Base-by-base conservation (phyloP, 2,329 filamentous ascomycete species). In the Leptodontidium sp. region DNA sequence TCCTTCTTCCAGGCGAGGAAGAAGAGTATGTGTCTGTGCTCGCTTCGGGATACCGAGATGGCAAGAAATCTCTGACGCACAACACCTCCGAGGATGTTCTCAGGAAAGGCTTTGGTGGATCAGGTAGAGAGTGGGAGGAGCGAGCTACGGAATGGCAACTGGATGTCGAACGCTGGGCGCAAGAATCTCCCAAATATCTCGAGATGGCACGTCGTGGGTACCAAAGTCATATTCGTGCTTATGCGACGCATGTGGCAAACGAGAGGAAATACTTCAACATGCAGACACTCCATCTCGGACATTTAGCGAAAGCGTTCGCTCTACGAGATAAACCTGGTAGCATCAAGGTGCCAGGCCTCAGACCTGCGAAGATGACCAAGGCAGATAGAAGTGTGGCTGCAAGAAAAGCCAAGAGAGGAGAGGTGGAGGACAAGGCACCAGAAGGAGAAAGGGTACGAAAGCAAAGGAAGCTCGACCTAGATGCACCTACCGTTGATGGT, bases 241-340 rank as follows among this genome's bases (percentile, higher is more conserved):
- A 99, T 79, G 94, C 96, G 2, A 99, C 96, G 0, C 96, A 99
- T 80, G 88, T 95, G 35, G 90, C 92, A 38, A 90, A 91, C 53
- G 96, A 99, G 82, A 87, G 96, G 64, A 84, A 84, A 64, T 94
- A 92, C 78, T 99, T 99, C 79, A 93, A 98, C 79, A 97, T 98
- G 80, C 94, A 93, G 69, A 88, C 93, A 76, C 82, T 99, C 58
- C 96, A 99, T 79, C 82, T 98, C 8, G 96, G 96, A 2, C 96
- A 99, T 83, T 84, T 96, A 72, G 95, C 95, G 8, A 99, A 99
- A 84, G 93, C 92, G 32, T 99, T 97, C 78, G 96, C 90, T 1
- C 82, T 99, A 73, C 87, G 97, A 72, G 96, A 99, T 79, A 90
- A 93, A 40, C 96, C 96, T 0, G 91, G 92, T 5, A 91, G 92